Percentiles rank a stretch among this genome's conserved stretches.
phyloP scores from a whole-genome alignment of 2,329 filamentous ascomycete species.

The Colletotrichum musae region DNA sequence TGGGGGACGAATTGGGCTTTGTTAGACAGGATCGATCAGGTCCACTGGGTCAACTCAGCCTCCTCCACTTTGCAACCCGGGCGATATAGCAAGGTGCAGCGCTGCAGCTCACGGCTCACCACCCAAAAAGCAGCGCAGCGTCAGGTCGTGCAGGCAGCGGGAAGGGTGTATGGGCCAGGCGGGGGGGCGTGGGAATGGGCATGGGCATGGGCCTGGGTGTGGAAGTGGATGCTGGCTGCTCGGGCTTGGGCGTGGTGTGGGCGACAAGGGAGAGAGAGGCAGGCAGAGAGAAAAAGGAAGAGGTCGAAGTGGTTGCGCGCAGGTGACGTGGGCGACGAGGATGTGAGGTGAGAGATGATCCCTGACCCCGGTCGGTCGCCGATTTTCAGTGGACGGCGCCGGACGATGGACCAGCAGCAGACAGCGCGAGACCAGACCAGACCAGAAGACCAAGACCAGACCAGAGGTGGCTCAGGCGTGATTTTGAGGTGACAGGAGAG shows the following conservation, averaged over 20 bases:
- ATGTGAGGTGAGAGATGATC: constrained; percentile 19
- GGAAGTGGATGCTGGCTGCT: background rate
- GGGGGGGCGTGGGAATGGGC: constrained; percentile 11
- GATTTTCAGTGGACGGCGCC: constrained; percentile 20
- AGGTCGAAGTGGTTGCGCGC: constrained; percentile 31
- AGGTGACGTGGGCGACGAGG: constrained; percentile 42
- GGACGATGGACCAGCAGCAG: constrained; percentile 21
- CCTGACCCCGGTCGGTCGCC: constrained; percentile 15
- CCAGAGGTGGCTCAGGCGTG: background rate
- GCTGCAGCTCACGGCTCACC: constrained; percentile 35
- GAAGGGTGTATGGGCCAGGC: constrained; percentile 25
- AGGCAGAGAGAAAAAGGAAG: constrained; percentile 4
- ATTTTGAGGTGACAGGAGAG: too few species aligned
- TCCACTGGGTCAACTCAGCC: constrained; percentile 38
- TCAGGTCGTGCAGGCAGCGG: constrained; percentile 24
- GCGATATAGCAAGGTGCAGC: constrained; percentile 19
- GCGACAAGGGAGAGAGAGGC: constrained; percentile 23
- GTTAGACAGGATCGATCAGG: constrained; percentile 39
- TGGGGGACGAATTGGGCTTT: constrained; percentile 40
- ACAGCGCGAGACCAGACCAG: constrained; percentile 9
- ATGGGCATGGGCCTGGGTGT: background rate
- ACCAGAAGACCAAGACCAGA: constrained; percentile 17
- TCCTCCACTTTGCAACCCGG: constrained; percentile 38
- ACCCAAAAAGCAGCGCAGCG: constrained; percentile 28
- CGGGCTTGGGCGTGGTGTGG: constrained; percentile 7